Base-by-base conservation (phyloP, 345 rosid genomes). In the Brassica cretica region DNA sequence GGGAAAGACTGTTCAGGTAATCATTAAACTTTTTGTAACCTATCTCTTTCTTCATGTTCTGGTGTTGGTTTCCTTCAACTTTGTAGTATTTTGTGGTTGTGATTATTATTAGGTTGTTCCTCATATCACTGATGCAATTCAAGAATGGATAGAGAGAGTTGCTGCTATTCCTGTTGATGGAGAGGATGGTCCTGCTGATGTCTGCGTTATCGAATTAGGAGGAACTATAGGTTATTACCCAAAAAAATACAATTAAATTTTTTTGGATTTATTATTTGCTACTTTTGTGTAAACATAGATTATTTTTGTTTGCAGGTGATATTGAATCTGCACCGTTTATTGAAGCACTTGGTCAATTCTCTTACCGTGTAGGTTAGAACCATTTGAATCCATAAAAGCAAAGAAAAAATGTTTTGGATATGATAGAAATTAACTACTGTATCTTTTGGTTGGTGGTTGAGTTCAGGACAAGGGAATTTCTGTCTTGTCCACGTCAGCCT, bases 401-500 rank as follows among this genome's bases (percentile, higher is more conserved):
- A 78, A 66, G 55, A 16, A 59, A 41, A 39, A 18, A 0, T 53
- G 14, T 18, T 35, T 62, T 49, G 75, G 71, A 63, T 79, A 79
- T 68, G 82, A 37, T 67, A 58, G 58, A 71, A 61, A 5, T 61
- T 78, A 73, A 73, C 51, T 51, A n/a, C 25, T 80, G 56, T 1
- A 69, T 64, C 35, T 79, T 49, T 80, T 73, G 74, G 59, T 79
- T 69, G 78, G 67, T 74, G 71, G 71, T 53, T 63, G 80, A 70
- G 75, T 78, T 35, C 72, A 94, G 98, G 97, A 21, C 76, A 81
- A 33, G 98, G 93, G 21, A 94, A 92, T 86, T 92, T 94, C 83
- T 94, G 98, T 86, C 81, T 94, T 85, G 82, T 94, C 80, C 98
- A 94, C 82, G 97, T 94, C 81, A 94, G 97, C 85, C 95, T 94